Conservation (phyloP, 129 eudicot genomes). For the Artemisia tridentata region DNA sequence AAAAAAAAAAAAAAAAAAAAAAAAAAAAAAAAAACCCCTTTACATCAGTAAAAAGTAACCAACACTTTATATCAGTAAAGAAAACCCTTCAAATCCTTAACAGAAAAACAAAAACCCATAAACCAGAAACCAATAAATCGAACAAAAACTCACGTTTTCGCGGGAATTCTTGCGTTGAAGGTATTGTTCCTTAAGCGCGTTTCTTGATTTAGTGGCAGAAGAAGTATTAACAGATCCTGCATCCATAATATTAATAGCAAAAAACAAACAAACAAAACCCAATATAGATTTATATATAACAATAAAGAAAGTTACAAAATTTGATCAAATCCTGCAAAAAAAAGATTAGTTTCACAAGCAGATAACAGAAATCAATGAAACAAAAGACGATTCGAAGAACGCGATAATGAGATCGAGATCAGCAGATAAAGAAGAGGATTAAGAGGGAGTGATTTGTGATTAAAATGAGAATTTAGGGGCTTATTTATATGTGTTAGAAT, state of each 20-base stretch:
- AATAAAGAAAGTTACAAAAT: conserved; percentile 5
- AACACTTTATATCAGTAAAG: too few relatives aligned
- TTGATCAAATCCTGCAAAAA: conserved; percentile 23
- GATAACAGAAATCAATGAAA: not conserved
- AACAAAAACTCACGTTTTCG: conserved; percentile 52
- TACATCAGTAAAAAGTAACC: not conserved
- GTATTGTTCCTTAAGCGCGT: conserved; percentile 67
- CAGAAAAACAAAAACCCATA: not conserved
- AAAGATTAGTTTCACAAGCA: not conserved
- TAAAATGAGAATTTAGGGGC: conserved; percentile 15
- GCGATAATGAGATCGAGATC: conserved; percentile 9
- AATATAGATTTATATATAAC: conserved; percentile 23
- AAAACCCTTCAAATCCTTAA: not conserved
- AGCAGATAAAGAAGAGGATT: not conserved
- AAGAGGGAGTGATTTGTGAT: conserved; percentile 16
- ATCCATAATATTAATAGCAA: conserved; percentile 57
- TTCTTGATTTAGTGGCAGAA: conserved; percentile 45
- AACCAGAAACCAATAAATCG: not conserved
- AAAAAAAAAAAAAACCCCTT: too few relatives aligned
- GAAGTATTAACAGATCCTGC: conserved; percentile 53
- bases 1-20: too few relatives aligned
- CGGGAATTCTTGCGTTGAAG: conserved; percentile 54
- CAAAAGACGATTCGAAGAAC: not conserved
- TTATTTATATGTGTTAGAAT: not conserved
- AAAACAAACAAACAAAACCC: not conserved